Evolutionary conservation across 208 protist genomes (phyloP).

Genomic region (Spongospora subterranea): DNA sequence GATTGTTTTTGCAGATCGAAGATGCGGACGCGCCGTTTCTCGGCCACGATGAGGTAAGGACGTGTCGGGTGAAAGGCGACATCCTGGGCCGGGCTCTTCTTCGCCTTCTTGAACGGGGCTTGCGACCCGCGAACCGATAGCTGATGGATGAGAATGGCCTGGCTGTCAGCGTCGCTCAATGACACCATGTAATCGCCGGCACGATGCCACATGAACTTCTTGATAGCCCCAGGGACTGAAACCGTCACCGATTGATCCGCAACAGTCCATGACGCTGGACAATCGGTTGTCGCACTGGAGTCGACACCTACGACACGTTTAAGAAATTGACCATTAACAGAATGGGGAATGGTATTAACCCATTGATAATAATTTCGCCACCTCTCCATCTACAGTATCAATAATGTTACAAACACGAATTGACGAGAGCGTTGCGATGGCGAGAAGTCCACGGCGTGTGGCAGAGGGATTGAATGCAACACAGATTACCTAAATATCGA

Average conservation of each 20-base stretch:
- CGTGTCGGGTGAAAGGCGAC: slow-evolving; percentile 95
- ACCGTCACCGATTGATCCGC: background rate
- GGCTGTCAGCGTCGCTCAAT: slow-evolving; percentile 67
- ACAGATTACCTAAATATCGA: background rate
- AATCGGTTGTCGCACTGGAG: background rate
- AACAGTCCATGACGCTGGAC: background rate
- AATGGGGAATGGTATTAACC: background rate
- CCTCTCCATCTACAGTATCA: background rate
- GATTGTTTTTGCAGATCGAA: slow-evolving; percentile 96
- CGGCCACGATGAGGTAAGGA: slow-evolving; percentile 97
- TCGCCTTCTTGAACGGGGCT: slow-evolving; percentile 72
- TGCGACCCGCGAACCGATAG: slow-evolving; percentile 72
- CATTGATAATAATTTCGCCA: background rate
- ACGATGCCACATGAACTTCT: slow-evolving; percentile 79
- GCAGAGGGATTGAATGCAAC: slow-evolving; percentile 91
- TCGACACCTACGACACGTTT: background rate
- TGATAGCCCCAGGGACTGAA: slow-evolving; percentile 61
- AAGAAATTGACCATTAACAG: background rate
- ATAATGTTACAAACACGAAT: background rate
- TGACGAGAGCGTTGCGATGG: background rate
- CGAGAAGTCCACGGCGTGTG: background rate
- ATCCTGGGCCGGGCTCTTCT: slow-evolving; percentile 61
- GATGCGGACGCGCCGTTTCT: slow-evolving; percentile 85
- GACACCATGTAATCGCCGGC: slow-evolving; percentile 85
- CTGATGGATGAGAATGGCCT: slow-evolving; percentile 83